phyloP scores from a whole-genome alignment of 768 basidiomycete species.

The Trametes sanguinea region DNA sequence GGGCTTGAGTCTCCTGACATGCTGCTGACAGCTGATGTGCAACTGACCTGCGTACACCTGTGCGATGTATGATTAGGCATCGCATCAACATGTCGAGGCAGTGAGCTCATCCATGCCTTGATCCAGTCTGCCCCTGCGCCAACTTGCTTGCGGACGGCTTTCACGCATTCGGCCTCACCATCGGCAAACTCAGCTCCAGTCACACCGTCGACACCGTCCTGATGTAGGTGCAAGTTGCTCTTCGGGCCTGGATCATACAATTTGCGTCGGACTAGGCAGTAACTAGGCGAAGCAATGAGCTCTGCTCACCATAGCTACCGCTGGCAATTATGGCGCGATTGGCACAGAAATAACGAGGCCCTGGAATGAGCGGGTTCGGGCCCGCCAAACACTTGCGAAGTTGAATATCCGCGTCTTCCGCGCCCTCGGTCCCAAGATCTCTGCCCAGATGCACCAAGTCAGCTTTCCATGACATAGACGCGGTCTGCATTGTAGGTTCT shows the following conservation, averaged over 20 bases:
- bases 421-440: slow-evolving; percentile 71
- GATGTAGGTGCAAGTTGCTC: slow-evolving; percentile 42
- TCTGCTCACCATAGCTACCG: slow-evolving; percentile 55
- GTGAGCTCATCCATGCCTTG: slow-evolving; percentile 42
- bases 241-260: slow-evolving; percentile 49
- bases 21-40: slow-evolving; percentile 6
- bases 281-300: background rate
- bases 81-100: background rate
- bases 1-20: background rate
- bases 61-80: background rate
- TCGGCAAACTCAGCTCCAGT: slow-evolving; percentile 61
- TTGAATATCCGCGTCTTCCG: slow-evolving; percentile 59
- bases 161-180: slow-evolving; percentile 52
- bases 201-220: slow-evolving; percentile 57
- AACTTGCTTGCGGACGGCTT: slow-evolving; percentile 59
- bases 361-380: slow-evolving; percentile 51
- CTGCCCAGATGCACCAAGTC: slow-evolving; percentile 33
- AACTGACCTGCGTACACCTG: slow-evolving; percentile 55
- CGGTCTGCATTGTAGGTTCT: background rate
- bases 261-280: background rate
- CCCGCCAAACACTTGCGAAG: slow-evolving; percentile 57
- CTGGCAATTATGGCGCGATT: slow-evolving; percentile 61
- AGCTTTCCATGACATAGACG: background rate
- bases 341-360: slow-evolving; percentile 63
- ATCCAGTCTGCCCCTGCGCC: slow-evolving; percentile 71